Base-by-base conservation (phyloP, 345 rosid species). In the Cochlearia excelsa region DNA sequence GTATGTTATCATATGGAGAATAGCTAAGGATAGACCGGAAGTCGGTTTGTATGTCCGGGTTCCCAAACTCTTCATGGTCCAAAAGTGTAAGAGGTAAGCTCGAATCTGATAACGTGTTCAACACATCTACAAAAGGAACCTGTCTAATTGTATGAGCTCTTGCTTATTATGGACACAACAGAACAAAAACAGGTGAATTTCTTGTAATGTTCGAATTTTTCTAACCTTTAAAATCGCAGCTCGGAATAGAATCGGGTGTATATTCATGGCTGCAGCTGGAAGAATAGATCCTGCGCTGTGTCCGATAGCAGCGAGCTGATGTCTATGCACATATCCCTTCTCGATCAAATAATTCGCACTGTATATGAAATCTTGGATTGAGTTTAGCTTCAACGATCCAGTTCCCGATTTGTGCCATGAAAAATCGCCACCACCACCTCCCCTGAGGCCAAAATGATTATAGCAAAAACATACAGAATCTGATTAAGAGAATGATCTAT, bases 11-110 rank as follows among this genome's bases (percentile, higher is more conserved):
- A 66, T 86, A 92, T 47, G 98, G 98, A 59, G 93, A 86, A 66
- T 88, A 88, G 63, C 85, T 68, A 64, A 48, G 73, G 63, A 91
- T 84, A 40, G 66, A 72, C 44, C 65, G 69, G 23, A 84, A 88
- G 29, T 86, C 76, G 9, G 82, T 67, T 53, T 64, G 44, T 50
- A 77, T 71, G 59, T 74, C 75, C 1, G 98, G 98, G 63, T 86
- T 82, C 43, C 98, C 98, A 64, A 91, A 91, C 78, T 91, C 98
- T 75, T 88, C 92, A 56, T 86, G 79, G 79, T 91, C 98, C 68
- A 88, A 68, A 6, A 74, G 64, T 8, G 95, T 84, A 33, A 91
- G 92, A 44, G 96, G 96, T 71, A 91, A 78, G 53, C 63, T 76
- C 38, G 98, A 81, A 71, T 91, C 98, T 41, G 80, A 61, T 68